These are phyloP conservation scores for Podaxis sp. DNA, from an alignment of 768 basidiomycete species.

Conservation along the genomic window DNA sequence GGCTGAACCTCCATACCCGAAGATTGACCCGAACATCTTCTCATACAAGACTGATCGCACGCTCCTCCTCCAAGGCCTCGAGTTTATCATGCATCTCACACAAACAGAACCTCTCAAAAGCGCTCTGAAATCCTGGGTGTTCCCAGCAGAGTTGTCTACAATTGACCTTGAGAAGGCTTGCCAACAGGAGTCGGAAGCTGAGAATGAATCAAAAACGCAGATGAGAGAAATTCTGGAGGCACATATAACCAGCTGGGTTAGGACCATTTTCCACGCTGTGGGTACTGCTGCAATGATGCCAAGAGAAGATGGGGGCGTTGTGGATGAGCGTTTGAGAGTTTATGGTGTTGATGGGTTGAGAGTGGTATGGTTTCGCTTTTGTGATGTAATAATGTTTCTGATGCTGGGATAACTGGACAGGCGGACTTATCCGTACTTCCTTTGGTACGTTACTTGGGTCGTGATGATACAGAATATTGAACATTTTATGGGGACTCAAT, in stretches of 20 bases:
- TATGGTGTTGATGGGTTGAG: slow-evolving; percentile 27
- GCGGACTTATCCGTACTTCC: slow-evolving; percentile 9
- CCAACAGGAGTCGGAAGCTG: slow-evolving; percentile 9
- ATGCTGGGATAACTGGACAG: neutral
- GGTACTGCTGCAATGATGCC: slow-evolving; percentile 26
- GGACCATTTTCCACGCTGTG: slow-evolving; percentile 11
- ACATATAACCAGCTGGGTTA: neutral
- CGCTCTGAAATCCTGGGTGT: neutral
- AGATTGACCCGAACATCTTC: slow-evolving; percentile 9
- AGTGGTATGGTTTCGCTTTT: slow-evolving; percentile 22
- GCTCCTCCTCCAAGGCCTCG: slow-evolving; percentile 16
- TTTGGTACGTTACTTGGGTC: neutral
- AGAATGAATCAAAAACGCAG: neutral
- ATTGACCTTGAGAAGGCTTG: slow-evolving; percentile 6
- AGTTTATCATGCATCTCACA: slow-evolving; percentile 11
- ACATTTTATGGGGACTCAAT: neutral
- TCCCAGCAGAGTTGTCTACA: slow-evolving; percentile 1
- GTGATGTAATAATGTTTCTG: neutral
- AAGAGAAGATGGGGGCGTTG: slow-evolving; percentile 26
- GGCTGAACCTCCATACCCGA: neutral
- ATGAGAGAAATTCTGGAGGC: neutral
- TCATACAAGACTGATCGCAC: slow-evolving; percentile 14
- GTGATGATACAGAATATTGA: neutral
- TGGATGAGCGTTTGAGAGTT: slow-evolving; percentile 25
- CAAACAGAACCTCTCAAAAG: slow-evolving; percentile 8